Percentiles rank a stretch among this genome's conserved stretches.
Conservation (phyloP, 1,139 yeast species). For the Sugiyamaella castrensis region DNA sequence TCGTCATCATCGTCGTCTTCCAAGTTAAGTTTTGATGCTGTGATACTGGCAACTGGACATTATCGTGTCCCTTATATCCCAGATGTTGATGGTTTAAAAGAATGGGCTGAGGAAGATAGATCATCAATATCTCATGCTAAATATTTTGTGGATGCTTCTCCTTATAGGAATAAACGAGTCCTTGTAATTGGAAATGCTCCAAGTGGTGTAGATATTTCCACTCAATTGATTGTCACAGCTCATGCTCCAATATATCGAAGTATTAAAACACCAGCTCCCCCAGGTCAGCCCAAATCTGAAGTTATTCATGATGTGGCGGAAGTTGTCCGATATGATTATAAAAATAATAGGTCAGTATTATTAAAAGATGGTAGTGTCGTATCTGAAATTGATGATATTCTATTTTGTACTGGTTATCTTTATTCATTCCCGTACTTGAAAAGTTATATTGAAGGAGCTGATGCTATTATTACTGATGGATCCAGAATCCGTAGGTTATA, state of each 20-base stretch:
- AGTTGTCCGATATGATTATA: slow-evolving; percentile 15
- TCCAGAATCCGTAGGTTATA: slow-evolving; percentile 49
- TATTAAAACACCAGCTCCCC: slow-evolving; percentile 42
- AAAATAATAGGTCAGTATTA: slow-evolving; percentile 8
- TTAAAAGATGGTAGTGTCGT: slow-evolving; percentile 23
- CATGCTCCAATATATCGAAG: slow-evolving; percentile 46
- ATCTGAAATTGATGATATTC: slow-evolving; percentile 46
- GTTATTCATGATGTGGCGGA: slow-evolving; percentile 14
- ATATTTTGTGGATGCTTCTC: slow-evolving; percentile 48
- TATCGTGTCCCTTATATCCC: slow-evolving; percentile 58
- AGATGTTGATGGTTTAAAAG: slow-evolving; percentile 49
- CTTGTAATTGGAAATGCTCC: slow-evolving; percentile 62
- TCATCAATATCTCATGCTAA: slow-evolving; percentile 57
- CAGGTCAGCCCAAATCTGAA: slow-evolving; percentile 15
- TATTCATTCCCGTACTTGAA: slow-evolving; percentile 48
- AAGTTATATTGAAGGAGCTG: slow-evolving; percentile 16
- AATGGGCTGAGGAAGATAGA: slow-evolving; percentile 48
- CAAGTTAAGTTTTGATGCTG: slow-evolving; percentile 45
- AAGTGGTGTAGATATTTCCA: slow-evolving; percentile 58
- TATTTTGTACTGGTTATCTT: slow-evolving; percentile 65
- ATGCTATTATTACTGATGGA: slow-evolving; percentile 45
- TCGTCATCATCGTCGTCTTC: slow-evolving; percentile 11
- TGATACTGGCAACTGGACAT: slow-evolving; percentile 58
- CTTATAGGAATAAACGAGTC: slow-evolving; percentile 43
- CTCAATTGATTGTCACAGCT: slow-evolving; percentile 47